Base-by-base conservation (phyloP, 139 green algal species). In the Deuterostichococcus epilithicus region DNA sequence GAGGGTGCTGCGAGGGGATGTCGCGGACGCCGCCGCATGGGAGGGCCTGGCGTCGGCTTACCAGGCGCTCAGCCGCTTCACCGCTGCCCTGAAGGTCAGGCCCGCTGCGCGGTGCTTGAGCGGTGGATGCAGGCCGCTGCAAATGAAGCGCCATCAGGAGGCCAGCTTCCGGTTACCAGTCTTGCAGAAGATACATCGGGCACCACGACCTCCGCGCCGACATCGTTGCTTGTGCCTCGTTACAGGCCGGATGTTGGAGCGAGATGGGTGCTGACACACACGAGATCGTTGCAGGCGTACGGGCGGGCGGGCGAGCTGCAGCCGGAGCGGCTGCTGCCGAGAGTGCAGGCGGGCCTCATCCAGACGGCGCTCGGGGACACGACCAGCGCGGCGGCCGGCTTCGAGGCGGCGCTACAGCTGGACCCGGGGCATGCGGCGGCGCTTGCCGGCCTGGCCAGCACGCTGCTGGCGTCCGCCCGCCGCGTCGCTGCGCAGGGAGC, bases 41-140 rank as follows among this genome's bases (percentile, higher is more conserved):
- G 89, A 94, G 78, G 88, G 76, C 0, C 82, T 96, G 76, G 91
- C 73, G 1, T 74, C 77, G 0, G 77, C 84, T 0, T 93, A 92
- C 77, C 83, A 90, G 25, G 38, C 36, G 22, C 80, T 81, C 35
- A 72, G 75, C 10, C 72, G 82, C 58, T 59, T 33, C 63, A 90
- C 37, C 76, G 87, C 44, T 75, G 87, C 89, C 2, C 81, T 91
- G 60, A 93, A 93, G 81, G 86, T 85, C 59, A 20, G 73, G 42
- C 8, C 42, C 13, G 42, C n/a, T n/a, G n/a, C n/a, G n/a, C n/a
- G n/a, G n/a, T n/a, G n/a, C n/a, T n/a, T n/a, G n/a, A n/a, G n/a
- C n/a, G n/a, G n/a, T n/a, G n/a, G n/a, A n/a, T n/a, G n/a, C n/a
- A n/a, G n/a, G n/a, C n/a, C n/a, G n/a, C n/a, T n/a, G n/a, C n/a